Evolutionary conservation across 1,284 basidiomycete species (phyloP).

Genomic region (Moesziomyces parantarcticus): DNA sequence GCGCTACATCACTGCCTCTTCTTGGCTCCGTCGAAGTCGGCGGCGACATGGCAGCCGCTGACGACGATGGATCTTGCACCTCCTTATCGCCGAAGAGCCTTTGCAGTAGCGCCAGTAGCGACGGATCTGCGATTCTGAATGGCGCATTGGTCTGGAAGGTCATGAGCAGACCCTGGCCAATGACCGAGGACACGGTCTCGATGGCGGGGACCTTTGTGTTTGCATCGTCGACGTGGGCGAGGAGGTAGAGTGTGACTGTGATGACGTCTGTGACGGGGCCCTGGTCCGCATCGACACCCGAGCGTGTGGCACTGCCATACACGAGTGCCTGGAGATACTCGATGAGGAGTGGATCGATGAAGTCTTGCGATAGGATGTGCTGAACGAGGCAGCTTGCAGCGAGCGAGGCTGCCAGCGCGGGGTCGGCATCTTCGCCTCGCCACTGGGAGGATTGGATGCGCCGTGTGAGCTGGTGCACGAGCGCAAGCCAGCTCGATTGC

Average conservation of each 20-base stretch:
- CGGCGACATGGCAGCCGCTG: neutral
- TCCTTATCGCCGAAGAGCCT: constrained; percentile 1
- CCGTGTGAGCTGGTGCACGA: constrained; percentile 35
- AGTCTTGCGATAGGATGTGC: constrained; percentile 24
- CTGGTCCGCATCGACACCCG: constrained; percentile 31
- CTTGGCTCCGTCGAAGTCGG: neutral
- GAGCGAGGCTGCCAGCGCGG: constrained; percentile 12
- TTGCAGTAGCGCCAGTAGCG: constrained; percentile 26
- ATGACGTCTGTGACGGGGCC: constrained; percentile 45
- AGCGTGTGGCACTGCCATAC: constrained; percentile 36
- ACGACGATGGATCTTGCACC: neutral
- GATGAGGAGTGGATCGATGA: constrained; percentile 41
- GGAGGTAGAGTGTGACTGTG: constrained; percentile 33
- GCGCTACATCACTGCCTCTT: constrained; percentile 5
- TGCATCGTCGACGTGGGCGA: constrained; percentile 16
- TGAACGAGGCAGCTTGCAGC: constrained; percentile 25
- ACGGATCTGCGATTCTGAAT: constrained; percentile 15
- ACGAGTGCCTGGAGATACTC: constrained; percentile 41
- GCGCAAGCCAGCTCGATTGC: constrained; percentile 36
- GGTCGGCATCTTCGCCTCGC: neutral
- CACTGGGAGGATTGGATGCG: constrained; percentile 11
- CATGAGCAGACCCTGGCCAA: constrained; percentile 43
- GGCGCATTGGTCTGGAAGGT: constrained; percentile 26
- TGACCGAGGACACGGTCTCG: constrained; percentile 40
- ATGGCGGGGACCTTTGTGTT: constrained; percentile 29